These are phyloP conservation scores for Trichomonascus vanleenenianus DNA, from an alignment of 805 yeast species.

Conservation along the genomic window DNA sequence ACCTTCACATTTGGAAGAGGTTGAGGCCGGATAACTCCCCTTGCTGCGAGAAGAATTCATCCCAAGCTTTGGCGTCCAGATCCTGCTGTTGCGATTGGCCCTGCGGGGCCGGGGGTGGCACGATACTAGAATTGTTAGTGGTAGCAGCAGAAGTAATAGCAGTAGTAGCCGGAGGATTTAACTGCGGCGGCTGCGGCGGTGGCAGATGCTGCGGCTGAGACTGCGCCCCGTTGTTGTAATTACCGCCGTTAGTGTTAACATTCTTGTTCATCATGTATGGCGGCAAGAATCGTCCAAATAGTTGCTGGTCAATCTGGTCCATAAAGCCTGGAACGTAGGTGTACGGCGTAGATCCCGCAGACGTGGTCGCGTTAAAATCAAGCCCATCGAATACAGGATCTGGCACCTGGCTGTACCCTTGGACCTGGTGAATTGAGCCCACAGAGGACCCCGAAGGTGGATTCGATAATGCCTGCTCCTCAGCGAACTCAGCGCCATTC, in stretches of 20 bases:
- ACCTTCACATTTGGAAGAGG: not conserved
- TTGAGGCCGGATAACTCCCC: constrained; percentile 19
- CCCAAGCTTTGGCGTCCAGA: constrained; percentile 15
- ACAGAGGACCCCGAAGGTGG: not conserved
- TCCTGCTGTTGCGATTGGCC: not conserved
- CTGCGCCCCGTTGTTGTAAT: not conserved
- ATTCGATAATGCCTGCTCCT: not conserved
- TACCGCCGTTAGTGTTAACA: not conserved
- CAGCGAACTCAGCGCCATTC: not conserved
- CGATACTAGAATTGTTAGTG: not conserved
- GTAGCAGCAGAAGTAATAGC: not conserved
- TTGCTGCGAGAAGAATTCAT: constrained; percentile 17
- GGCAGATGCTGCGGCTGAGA: constrained; percentile 4
- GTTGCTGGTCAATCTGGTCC: constrained; percentile 76
- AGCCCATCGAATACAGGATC: no score
- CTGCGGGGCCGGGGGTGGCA: not conserved
- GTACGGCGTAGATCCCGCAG: constrained; percentile 9
- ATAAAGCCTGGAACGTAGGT: constrained; percentile 71
- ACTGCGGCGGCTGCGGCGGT: no score
- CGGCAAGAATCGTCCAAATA: constrained; percentile 77
- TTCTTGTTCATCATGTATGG: constrained; percentile 58
- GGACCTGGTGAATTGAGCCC: not conserved
- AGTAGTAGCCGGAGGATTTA: no score
- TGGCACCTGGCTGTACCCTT: not conserved
- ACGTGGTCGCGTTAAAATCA: not conserved